Conservation (phyloP, 331 rosid species). For the Stylosanthes scabra region DNA sequence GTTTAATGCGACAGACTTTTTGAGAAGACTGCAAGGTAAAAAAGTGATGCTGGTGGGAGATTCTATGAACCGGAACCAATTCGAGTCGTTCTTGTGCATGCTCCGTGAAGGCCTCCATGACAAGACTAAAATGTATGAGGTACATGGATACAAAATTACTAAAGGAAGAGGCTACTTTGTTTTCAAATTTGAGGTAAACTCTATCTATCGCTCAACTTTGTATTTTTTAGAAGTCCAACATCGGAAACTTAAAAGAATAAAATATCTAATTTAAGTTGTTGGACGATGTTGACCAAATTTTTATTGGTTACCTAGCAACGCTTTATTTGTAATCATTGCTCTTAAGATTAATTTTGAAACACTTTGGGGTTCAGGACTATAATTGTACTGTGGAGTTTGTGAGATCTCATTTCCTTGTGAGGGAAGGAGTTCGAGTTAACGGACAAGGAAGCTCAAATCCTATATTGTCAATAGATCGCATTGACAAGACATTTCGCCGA, state of each 20-base stretch:
- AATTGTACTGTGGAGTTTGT: constrained; percentile 79
- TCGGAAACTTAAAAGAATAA: no score
- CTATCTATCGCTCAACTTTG: no score
- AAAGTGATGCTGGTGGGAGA: constrained; percentile 90
- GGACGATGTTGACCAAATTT: no score
- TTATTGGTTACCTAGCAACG: no score
- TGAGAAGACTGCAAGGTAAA: constrained; percentile 81
- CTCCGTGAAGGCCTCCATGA: constrained; percentile 77
- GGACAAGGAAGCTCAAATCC: constrained; percentile 85
- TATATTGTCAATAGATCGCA: constrained; percentile 83
- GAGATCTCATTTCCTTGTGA: constrained; percentile 98
- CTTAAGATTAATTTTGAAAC: constrained; percentile 19
- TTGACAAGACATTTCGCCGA: constrained; percentile 84
- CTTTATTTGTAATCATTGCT: no score
- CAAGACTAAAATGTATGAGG: constrained; percentile 88
- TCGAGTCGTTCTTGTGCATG: constrained; percentile 87
- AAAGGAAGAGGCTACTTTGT: constrained; percentile 91
- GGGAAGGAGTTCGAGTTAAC: constrained; percentile 76
- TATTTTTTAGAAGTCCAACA: no score
- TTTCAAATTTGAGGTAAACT: constrained; percentile 79
- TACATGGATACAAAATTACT: constrained; percentile 80
- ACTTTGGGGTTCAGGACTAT: constrained; percentile 70
- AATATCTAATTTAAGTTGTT: no score
- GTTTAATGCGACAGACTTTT: constrained; percentile 92
- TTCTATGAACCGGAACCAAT: constrained; percentile 95